Conservation (phyloP, 2,329 filamentous ascomycete genomes). For the Alternaria rosae region DNA sequence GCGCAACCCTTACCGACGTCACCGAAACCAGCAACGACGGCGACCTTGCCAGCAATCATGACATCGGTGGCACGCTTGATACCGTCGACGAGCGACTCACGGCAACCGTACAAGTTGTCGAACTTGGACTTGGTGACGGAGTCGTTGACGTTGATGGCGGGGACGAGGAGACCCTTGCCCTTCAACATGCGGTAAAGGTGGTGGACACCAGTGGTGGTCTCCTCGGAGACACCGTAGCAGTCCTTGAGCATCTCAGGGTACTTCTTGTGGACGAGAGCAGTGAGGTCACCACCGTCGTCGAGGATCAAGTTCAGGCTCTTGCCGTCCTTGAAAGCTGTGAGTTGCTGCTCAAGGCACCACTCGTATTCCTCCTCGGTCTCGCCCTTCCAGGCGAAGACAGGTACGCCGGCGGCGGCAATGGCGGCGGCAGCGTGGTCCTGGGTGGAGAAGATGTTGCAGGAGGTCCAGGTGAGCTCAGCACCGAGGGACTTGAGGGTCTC, state of each 20-base stretch:
- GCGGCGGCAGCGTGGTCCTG: conserved; percentile 98
- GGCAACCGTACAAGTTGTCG: conserved; percentile 99
- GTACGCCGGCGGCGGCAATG: conserved; percentile 91
- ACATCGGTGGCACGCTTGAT: conserved; percentile 99
- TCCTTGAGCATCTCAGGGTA: conserved; percentile 98
- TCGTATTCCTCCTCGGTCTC: conserved; percentile 99
- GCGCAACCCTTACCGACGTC: conserved; percentile 99
- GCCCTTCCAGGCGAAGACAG: conserved; percentile 84
- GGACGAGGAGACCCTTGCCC: conserved; percentile 78
- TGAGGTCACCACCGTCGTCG: conserved; percentile 97
- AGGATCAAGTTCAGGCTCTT: conserved; percentile 98
- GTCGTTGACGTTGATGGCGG: conserved; percentile 99
- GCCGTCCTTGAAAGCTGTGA: conserved; percentile 93
- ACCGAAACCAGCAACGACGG: conserved; percentile 96
- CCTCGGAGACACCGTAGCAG: conserved; percentile 98
- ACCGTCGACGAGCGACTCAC: conserved; percentile 97
- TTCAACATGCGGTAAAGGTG: conserved; percentile 98
- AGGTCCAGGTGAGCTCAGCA: conserved; percentile 98
- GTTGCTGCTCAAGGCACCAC: conserved; percentile 99
- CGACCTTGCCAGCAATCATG: conserved; percentile 99
- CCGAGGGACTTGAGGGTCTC: conserved; percentile 94
- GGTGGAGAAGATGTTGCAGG: conserved; percentile 99
- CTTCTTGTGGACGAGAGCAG: conserved; percentile 94
- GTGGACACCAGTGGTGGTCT: conserved; percentile 99
- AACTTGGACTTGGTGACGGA: conserved; percentile 99